Percentiles rank a stretch among this genome's conserved stretches.
phyloP scores from a whole-genome alignment of 1,284 basidiomycete genomes.

The Farysia itapuensis region DNA sequence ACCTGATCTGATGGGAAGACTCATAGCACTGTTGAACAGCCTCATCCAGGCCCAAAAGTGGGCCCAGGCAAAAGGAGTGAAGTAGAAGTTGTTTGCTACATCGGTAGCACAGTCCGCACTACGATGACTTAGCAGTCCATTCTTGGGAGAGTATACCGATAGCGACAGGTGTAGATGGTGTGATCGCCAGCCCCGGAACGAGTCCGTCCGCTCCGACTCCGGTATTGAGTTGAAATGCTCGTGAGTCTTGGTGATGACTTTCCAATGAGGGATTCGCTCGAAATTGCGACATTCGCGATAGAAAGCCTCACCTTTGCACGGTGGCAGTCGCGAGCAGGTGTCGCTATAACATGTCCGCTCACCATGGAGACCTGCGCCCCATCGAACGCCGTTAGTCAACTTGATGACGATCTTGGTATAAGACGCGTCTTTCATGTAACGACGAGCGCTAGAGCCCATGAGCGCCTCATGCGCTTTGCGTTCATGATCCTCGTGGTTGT shows the following conservation, averaged over 20 bases:
- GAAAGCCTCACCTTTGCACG: slow-evolving; percentile 69
- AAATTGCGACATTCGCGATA: slow-evolving; percentile 80
- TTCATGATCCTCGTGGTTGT: not conserved
- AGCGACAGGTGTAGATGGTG: slow-evolving; percentile 92
- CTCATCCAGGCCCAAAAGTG: slow-evolving; percentile 92
- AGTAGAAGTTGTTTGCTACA: slow-evolving; percentile 73
- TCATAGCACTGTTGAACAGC: slow-evolving; percentile 77
- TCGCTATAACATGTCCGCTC: slow-evolving; percentile 80
- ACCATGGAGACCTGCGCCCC: slow-evolving; percentile 80
- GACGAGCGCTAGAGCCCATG: slow-evolving; percentile 13
- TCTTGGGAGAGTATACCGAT: slow-evolving; percentile 70
- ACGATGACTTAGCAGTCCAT: slow-evolving; percentile 48
- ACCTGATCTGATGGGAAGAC: slow-evolving; percentile 85
- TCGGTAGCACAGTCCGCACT: slow-evolving; percentile 7
- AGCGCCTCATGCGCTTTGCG: slow-evolving; percentile 11
- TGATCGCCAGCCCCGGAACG: slow-evolving; percentile 85
- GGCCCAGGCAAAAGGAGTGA: slow-evolving; percentile 81
- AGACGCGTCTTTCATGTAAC: slow-evolving; percentile 47
- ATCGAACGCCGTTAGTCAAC: slow-evolving; percentile 83
- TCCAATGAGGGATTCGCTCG: slow-evolving; percentile 79
- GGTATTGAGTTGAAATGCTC: slow-evolving; percentile 61
- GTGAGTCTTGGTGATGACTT: slow-evolving; percentile 70
- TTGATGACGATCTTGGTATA: slow-evolving; percentile 62
- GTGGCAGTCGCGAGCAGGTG: slow-evolving; percentile 64
- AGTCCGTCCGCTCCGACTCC: slow-evolving; percentile 65